Percentiles rank a stretch among this genome's conserved stretches.
phyloP scores from a whole-genome alignment of 176 grass and related monocot species.

The Hyparrhenia diplandra region DNA sequence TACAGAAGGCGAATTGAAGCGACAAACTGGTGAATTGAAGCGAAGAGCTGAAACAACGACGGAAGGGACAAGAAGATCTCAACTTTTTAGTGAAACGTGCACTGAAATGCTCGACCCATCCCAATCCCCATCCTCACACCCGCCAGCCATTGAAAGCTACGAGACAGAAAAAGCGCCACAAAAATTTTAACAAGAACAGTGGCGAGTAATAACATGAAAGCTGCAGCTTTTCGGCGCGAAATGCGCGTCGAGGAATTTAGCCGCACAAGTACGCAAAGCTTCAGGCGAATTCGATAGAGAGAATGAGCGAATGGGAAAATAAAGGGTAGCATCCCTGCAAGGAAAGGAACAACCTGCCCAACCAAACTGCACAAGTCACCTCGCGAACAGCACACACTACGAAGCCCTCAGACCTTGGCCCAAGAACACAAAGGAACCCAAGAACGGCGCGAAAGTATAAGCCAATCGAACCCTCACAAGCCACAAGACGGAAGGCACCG shows the following conservation, averaged over 20 bases:
- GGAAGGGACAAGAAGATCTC: slow-evolving; percentile 26
- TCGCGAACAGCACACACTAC: not conserved
- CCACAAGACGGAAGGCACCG: not conserved
- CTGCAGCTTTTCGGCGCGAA: slow-evolving; percentile 5
- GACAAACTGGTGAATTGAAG: slow-evolving; percentile 15
- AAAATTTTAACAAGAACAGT: slow-evolving; percentile 17
- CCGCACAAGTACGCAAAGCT: slow-evolving; percentile 8
- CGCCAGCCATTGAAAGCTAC: slow-evolving; percentile 32
- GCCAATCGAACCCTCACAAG: not conserved
- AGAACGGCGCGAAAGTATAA: not conserved
- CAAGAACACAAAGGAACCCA: not conserved
- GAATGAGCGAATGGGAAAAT: not conserved
- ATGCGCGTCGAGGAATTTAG: slow-evolving; percentile 18
- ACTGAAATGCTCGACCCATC: slow-evolving; percentile 11
- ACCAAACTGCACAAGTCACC: slow-evolving; percentile 1
- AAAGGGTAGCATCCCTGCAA: not conserved
- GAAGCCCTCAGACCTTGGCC: not conserved
- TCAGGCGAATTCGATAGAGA: not conserved
- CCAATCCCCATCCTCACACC: slow-evolving; percentile 16
- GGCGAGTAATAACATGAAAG: slow-evolving; percentile 8
- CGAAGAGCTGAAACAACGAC: not conserved
- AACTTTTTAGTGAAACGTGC: slow-evolving; percentile 31
- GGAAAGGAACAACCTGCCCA: slow-evolving; percentile 6
- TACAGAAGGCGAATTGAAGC: not conserved
- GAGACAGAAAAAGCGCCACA: not conserved